A percentile compares a stretch with the other conserved stretches of the same genome.
These are phyloP conservation scores for Lepidopterella palustris DNA, from an alignment of 495 filamentous ascomycete species.

Conservation along the genomic window DNA sequence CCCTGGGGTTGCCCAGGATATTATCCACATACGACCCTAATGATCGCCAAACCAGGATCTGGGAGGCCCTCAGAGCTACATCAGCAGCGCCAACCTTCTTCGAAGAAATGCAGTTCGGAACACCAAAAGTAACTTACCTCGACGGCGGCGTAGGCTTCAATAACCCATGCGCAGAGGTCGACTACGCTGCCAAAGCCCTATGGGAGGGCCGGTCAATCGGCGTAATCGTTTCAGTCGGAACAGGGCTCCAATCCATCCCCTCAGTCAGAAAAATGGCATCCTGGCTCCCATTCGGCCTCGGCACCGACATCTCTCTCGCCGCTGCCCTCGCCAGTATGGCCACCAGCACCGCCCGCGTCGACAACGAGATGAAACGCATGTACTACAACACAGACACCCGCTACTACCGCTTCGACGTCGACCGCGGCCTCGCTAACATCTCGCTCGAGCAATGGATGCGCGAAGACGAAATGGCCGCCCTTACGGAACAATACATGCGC, in stretches of 20 bases:
- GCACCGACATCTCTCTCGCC: constrained; percentile 29
- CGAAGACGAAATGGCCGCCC: constrained; percentile 32
- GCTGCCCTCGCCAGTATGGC: constrained; percentile 32
- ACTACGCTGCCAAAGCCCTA: constrained; percentile 30
- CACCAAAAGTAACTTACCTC: constrained; percentile 30
- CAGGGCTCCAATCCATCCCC: constrained; percentile 33
- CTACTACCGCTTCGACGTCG: constrained; percentile 34
- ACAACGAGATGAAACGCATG: constrained; percentile 34
- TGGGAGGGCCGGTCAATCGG: constrained; percentile 30
- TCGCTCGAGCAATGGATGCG: constrained; percentile 33
- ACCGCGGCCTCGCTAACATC: constrained; percentile 30
- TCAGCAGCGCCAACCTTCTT: constrained; percentile 34
- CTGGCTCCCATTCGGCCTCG: constrained; percentile 32
- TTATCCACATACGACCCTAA: constrained; percentile 31
- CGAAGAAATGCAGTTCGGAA: constrained; percentile 34
- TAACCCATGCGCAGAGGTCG: constrained; percentile 32
- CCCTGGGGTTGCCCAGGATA: constrained; percentile 29
- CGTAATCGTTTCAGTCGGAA: constrained; percentile 32
- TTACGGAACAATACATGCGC: constrained; percentile 33
- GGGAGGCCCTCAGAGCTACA: constrained; percentile 32
- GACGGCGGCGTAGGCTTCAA: constrained; percentile 36
- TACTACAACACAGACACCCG: constrained; percentile 25
- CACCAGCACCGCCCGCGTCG: constrained; percentile 28
- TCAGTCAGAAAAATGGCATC: constrained; percentile 27
- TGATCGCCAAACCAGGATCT: constrained; percentile 29